Percentiles rank a stretch among this genome's conserved stretches.
Evolutionary conservation across 768 basidiomycete genomes (phyloP).

Genomic region (Boletus reticuloceps): DNA sequence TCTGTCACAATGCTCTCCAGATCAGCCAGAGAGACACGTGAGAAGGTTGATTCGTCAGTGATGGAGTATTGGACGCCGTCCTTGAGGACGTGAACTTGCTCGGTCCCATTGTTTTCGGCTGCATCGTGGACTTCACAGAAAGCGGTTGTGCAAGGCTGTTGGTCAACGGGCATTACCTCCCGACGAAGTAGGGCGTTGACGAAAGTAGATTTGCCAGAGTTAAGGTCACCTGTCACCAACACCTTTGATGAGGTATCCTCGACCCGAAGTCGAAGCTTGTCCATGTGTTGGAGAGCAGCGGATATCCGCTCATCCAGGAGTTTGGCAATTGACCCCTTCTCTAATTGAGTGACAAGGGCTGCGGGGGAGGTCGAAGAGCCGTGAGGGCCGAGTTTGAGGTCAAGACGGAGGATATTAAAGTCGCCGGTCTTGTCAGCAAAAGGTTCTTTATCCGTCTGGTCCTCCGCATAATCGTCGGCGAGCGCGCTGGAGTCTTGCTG

Average conservation of each 20-base stretch:
- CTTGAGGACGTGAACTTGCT: conserved; percentile 84
- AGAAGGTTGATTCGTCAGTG: conserved; percentile 74
- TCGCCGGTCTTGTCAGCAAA: conserved; percentile 48
- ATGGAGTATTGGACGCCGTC: conserved; percentile 66
- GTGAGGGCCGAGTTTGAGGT: conserved; percentile 85
- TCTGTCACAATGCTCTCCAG: conserved; percentile 75
- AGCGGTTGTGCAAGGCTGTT: conserved; percentile 95
- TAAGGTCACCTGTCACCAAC: conserved; percentile 96
- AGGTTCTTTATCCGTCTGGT: conserved; percentile 33
- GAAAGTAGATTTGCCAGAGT: conserved; percentile 97
- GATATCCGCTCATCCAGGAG: conserved; percentile 84
- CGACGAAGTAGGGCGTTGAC: conserved; percentile 92
- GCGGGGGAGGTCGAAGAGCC: conserved; percentile 60
- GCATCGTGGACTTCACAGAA: conserved; percentile 97
- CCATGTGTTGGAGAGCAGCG: conserved; percentile 72
- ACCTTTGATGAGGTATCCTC: conserved; percentile 93
- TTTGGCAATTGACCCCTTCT: conserved; percentile 90
- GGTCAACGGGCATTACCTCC: conserved; percentile 94
- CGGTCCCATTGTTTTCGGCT: conserved; percentile 70
- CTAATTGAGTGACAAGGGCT: conserved; percentile 84
- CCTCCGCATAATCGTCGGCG: conserved; percentile 19
- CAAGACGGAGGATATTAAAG: conserved; percentile 87
- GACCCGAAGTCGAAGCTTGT: conserved; percentile 81
- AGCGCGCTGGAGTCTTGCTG: conserved; percentile 30
- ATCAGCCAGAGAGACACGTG: conserved; percentile 59